Evolutionary conservation across 208 protist species (phyloP).

Genomic region (Trypanosoma theileri): DNA sequence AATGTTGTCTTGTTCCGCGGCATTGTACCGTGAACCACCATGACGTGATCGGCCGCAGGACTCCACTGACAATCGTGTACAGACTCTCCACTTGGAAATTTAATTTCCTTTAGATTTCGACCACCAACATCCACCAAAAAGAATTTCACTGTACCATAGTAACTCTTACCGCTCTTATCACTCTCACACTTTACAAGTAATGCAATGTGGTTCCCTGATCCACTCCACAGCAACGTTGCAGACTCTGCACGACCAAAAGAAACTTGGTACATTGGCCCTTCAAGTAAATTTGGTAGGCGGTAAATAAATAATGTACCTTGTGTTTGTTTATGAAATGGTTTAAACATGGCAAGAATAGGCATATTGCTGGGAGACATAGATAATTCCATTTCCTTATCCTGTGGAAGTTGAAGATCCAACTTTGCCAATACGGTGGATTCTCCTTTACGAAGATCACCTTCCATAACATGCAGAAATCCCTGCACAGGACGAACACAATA

Average conservation of each 20-base stretch:
- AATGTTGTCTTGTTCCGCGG: slow-evolving; percentile 88
- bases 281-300: slow-evolving; percentile 72
- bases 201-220: slow-evolving; percentile 61
- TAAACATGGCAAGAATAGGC: slow-evolving; percentile 79
- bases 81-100: slow-evolving; percentile 69
- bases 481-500: slow-evolving; percentile 72
- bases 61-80: slow-evolving; percentile 90
- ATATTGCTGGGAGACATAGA: slow-evolving; percentile 46
- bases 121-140: slow-evolving; percentile 76
- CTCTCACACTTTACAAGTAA: slow-evolving; percentile 79
- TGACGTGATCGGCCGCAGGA: slow-evolving; percentile 71
- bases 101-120: slow-evolving; percentile 61
- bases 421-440: slow-evolving; percentile 46
- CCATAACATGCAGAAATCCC: slow-evolving; percentile 72
- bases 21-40: slow-evolving; percentile 90
- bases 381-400: slow-evolving; percentile 81
- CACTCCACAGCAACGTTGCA: slow-evolving; percentile 64
- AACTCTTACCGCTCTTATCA: slow-evolving; percentile 84
- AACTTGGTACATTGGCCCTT: slow-evolving; percentile 59
- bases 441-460: slow-evolving; percentile 35
- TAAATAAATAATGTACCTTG: slow-evolving; percentile 64
- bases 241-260: slow-evolving; percentile 73
- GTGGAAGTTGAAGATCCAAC: slow-evolving; percentile 72
- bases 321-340: slow-evolving; percentile 77
- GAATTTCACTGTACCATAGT: slow-evolving; percentile 84